Evolutionary conservation across 129 eudicot genomes (phyloP).

Genomic region (Saposhnikovia divaricata): DNA sequence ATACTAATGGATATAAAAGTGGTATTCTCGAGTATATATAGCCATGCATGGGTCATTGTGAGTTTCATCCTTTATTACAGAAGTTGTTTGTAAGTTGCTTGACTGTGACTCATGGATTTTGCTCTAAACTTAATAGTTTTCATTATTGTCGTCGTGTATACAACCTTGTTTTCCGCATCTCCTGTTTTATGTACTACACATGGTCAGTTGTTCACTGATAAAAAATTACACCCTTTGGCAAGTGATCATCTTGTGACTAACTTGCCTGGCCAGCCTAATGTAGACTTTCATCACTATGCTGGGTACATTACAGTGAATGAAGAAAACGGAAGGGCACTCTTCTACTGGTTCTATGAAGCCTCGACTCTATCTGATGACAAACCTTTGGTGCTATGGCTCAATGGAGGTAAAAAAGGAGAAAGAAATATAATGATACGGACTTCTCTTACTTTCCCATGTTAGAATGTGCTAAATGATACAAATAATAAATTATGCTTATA

Average conservation of each 20-base stretch:
- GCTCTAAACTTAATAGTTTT: constrained; percentile 21
- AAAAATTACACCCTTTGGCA: constrained; percentile 25
- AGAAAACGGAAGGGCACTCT: constrained; percentile 59
- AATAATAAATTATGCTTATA: not conserved
- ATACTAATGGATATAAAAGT: constrained; percentile 17
- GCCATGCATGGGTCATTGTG: constrained; percentile 38
- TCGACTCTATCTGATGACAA: constrained; percentile 49
- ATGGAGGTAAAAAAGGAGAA: constrained; percentile 56
- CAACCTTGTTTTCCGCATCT: constrained; percentile 21
- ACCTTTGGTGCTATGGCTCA: constrained; percentile 85
- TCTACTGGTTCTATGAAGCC: constrained; percentile 92
- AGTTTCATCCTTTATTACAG: constrained; percentile 34
- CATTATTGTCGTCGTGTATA: constrained; percentile 20
- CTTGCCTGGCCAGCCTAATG: constrained; percentile 61
- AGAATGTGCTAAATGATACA: not conserved
- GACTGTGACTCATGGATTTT: constrained; percentile 35
- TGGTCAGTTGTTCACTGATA: constrained; percentile 35
- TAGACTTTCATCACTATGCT: constrained; percentile 67
- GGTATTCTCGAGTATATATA: constrained; percentile 41
- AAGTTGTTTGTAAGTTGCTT: constrained; percentile 27
- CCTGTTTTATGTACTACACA: constrained; percentile 40
- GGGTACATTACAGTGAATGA: constrained; percentile 78
- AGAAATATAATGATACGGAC: not conserved
- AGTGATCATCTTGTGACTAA: constrained; percentile 53
- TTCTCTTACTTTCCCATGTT: not conserved